These are phyloP conservation scores for Pythium vanterpoolii DNA, from an alignment of 352 stramenopile species.

Conservation along the genomic window DNA sequence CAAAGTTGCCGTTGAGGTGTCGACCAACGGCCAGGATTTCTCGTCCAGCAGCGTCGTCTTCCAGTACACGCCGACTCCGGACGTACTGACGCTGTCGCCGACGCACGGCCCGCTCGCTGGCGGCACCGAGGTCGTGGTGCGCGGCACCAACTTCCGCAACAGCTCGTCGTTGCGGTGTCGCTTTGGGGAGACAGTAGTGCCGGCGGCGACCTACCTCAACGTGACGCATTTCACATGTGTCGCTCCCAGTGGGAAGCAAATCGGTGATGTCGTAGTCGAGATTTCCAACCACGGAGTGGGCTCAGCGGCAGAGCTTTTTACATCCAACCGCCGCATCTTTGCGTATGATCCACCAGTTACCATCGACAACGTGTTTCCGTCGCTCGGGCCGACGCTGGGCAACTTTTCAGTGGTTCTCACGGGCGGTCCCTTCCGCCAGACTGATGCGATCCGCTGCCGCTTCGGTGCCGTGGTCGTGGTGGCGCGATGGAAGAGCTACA, in stretches of 20 bases:
- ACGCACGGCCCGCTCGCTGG: slow-evolving; percentile 73
- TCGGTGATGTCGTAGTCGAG: slow-evolving; percentile 51
- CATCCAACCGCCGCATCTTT: slow-evolving; percentile 47
- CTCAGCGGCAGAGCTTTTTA: slow-evolving; percentile 32
- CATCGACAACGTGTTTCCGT: slow-evolving; percentile 74
- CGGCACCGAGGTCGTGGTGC: slow-evolving; percentile 80
- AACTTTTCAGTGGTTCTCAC: slow-evolving; percentile 88
- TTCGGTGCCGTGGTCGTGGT: slow-evolving; percentile 77
- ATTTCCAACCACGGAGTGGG: slow-evolving; percentile 65
- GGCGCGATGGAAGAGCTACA: slow-evolving; percentile 57
- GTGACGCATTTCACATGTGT: slow-evolving; percentile 67
- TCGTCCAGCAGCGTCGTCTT: slow-evolving; percentile 52
- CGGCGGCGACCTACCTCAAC: slow-evolving; percentile 57
- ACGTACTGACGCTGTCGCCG: slow-evolving; percentile 56
- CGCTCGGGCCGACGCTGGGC: slow-evolving; percentile 63
- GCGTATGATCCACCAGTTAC: slow-evolving; percentile 74
- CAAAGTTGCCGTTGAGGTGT: slow-evolving; percentile 84
- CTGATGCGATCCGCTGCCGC: slow-evolving; percentile 73
- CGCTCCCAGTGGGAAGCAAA: slow-evolving; percentile 35
- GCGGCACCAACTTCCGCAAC: slow-evolving; percentile 75
- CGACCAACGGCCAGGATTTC: slow-evolving; percentile 83
- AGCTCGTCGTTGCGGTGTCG: slow-evolving; percentile 57
- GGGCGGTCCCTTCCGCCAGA: slow-evolving; percentile 77
- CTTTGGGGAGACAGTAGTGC: slow-evolving; percentile 51
- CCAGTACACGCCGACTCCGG: slow-evolving; percentile 59